These are phyloP conservation scores for Backusella tuberculispora DNA, from an alignment of 192 early-diverging fungal species.

Conservation along the genomic window DNA sequence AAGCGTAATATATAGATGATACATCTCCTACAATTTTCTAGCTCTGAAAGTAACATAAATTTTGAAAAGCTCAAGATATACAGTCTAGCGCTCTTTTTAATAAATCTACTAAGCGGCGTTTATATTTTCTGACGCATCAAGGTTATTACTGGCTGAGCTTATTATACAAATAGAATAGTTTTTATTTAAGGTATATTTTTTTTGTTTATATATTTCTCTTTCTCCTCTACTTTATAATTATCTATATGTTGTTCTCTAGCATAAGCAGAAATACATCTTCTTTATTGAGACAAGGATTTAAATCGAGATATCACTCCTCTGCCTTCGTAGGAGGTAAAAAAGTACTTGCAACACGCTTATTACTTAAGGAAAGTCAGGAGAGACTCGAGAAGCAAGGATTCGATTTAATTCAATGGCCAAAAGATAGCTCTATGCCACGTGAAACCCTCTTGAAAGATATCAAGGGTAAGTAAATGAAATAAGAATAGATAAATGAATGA, in stretches of 20 bases:
- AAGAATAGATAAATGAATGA: background rate
- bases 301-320: background rate
- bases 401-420: constrained; percentile 63
- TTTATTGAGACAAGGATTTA: background rate
- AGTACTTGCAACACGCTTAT: constrained; percentile 36
- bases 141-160: background rate
- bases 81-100: no score
- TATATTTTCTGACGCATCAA: background rate
- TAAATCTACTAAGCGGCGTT: background rate
- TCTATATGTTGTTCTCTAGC: background rate
- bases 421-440: constrained; percentile 55
- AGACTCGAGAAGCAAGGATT: constrained; percentile 39
- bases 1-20: no score
- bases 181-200: constrained; percentile 11
- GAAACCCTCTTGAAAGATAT: constrained; percentile 46
- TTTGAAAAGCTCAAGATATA: no score
- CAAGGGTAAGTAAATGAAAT: constrained; percentile 34
- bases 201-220: background rate
- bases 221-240: background rate
- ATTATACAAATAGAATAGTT: background rate
- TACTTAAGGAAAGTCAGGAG: constrained; percentile 32
- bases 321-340: constrained; percentile 18
- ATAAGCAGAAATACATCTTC: background rate
- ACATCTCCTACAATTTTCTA: no score
- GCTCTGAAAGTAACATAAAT: no score